Conservation (phyloP, 2,329 filamentous ascomycete species). For the Neoascochyta sp. region DNA sequence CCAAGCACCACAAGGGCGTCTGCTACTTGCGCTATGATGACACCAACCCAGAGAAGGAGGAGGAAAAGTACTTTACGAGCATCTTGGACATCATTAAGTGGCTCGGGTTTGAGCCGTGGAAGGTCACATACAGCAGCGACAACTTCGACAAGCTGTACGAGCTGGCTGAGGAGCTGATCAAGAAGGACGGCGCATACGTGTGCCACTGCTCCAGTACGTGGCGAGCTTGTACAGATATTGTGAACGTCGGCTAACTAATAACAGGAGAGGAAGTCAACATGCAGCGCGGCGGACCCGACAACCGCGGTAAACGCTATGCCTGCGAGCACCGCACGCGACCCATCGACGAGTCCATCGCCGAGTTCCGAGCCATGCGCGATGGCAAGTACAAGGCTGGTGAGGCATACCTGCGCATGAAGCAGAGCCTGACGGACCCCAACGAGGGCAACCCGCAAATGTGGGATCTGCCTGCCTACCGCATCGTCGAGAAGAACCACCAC, state of each 20-base stretch:
- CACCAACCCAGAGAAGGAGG: constrained; percentile 90
- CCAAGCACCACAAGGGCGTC: constrained; percentile 73
- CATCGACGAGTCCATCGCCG: constrained; percentile 69
- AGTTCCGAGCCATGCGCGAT: constrained; percentile 88
- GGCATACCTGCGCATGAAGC: constrained; percentile 90
- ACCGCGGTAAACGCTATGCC: constrained; percentile 66
- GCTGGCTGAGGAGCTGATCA: constrained; percentile 79
- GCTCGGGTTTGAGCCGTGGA: constrained; percentile 77
- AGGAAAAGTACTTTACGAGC: constrained; percentile 83
- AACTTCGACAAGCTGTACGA: constrained; percentile 87
- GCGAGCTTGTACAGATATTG: background rate
- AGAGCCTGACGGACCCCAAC: constrained; percentile 59
- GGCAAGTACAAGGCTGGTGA: constrained; percentile 83
- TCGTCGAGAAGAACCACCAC: constrained; percentile 69
- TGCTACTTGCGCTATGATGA: constrained; percentile 84
- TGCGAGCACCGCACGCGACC: constrained; percentile 76
- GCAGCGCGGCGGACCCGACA: constrained; percentile 75
- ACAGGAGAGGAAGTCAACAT: constrained; percentile 74
- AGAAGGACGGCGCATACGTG: constrained; percentile 67
- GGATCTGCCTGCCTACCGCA: constrained; percentile 88
- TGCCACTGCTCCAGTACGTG: constrained; percentile 70
- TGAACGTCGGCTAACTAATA: background rate
- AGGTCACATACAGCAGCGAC: constrained; percentile 84
- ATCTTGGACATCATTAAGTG: constrained; percentile 85
- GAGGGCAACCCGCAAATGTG: constrained; percentile 92